These are phyloP conservation scores for Backusella luteola DNA, from an alignment of 192 early-diverging fungal genomes.

Conservation along the genomic window DNA sequence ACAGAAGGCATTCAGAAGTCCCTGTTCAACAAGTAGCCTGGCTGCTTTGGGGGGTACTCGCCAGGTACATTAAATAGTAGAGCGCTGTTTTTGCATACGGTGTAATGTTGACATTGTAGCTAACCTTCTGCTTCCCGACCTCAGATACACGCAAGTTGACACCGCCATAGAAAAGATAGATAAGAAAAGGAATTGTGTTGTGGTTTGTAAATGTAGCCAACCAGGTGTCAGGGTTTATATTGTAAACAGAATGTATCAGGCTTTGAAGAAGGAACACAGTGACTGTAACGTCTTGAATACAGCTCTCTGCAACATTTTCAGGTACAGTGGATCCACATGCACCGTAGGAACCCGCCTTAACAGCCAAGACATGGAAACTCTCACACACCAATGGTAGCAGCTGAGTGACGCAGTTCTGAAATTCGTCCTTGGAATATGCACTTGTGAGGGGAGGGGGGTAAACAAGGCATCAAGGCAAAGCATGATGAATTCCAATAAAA, in stretches of 20 bases:
- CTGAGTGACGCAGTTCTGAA: no score
- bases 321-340: background rate
- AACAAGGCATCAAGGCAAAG: no score
- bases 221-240: conserved; percentile 33
- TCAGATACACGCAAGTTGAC: conserved; percentile 35
- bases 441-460: no score
- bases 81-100: conserved; percentile 44
- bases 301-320: conserved; percentile 24
- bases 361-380: no score
- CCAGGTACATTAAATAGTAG: conserved; percentile 39
- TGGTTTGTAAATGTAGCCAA: conserved; percentile 30
- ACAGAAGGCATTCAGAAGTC: conserved; percentile 37
- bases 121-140: conserved; percentile 19
- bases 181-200: conserved; percentile 37
- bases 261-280: conserved; percentile 37
- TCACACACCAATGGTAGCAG: no score
- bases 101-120: conserved; percentile 16
- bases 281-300: conserved; percentile 41
- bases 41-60: conserved; percentile 39
- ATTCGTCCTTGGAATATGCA: no score
- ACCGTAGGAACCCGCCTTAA: background rate
- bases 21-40: conserved; percentile 27
- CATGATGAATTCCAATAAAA: no score
- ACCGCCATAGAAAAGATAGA: conserved; percentile 33
- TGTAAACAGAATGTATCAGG: conserved; percentile 36